Evolutionary conservation across 192 early-diverging fungal species (phyloP), one percentile per base, ranked within the genome.

Genomic region (Irineochytrium annulatum): DNA sequence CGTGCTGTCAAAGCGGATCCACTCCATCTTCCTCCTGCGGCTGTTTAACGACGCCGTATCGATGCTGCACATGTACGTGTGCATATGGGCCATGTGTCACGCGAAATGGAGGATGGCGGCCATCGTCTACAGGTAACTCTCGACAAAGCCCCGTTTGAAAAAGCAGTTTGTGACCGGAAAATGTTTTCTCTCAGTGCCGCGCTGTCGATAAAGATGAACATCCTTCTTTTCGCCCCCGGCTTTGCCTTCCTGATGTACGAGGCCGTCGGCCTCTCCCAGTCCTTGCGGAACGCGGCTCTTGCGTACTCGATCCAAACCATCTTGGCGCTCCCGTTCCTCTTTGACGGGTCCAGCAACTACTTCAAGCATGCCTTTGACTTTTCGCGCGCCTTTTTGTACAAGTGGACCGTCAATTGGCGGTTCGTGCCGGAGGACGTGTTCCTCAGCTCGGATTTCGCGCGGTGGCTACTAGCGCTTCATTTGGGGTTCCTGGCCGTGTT

Each of bases 361-460:
- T 26, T 95, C 14, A 54, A 62, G 1, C 68, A 83, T 3, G 86
- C 95, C 0, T 98, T 98, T 70, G 95, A 98, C 46, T 91, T 94
- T 70, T 69, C 71, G 0, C 80, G 95, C 17, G 81, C 82, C 35
- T 98, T 98, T 68, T 63, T 86, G 51, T 95, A 86, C 72, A 83
- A 85, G 27, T 96, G 94, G 93, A 96, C 95, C 0, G 93, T 95
- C 11, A 98, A 98, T 61, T 98, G 95, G 95, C 77, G 86, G 35
- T 89, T 96, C 59, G 39, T 95, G 3, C 76, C 80, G 39, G 80
- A 85, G 43, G 67, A 80, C 11, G 72, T 76, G 13, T 98, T 98
- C 73, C 37, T 77, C 24, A 85, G 81, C 62, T 26, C 20, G 2
- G 35, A 43, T 1, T 91, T 89, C 68, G 79, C 90, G 0, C 68